Evolutionary conservation across 805 yeast species (phyloP), one percentile per base, ranked within the genome.

Genomic region (Nakazawaea ernobii): DNA sequence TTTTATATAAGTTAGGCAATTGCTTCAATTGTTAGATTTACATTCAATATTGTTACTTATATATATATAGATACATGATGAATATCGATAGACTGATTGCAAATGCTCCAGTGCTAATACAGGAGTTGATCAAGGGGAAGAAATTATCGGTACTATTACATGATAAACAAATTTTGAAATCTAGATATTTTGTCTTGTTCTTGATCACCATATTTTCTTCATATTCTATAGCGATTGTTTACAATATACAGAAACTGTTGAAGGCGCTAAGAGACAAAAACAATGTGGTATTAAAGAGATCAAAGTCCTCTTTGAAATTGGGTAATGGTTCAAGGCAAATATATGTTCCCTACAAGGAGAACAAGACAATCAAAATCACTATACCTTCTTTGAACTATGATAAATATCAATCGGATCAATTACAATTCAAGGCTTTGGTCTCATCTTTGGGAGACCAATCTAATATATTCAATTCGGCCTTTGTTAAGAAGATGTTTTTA

Each of bases 401-500:
- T 57, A 67, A 59, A 52, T 76, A 74, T 54, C 82, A 80, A 46
- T 78, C 79, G 7, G 82, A 79, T 58, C 74, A 74, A 57, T 71
- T 78, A 48, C 57, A 73, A 17, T 77, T 77, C 55, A 79, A 77
- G 58, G 69, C 69, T 52, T 76, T 69, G 53, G 57, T 55, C 32
- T 45, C 59, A 48, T 59, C 59, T 47, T 60, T 54, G 49, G 8
- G 36, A 68, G 61, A 50, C 60, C 24, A 35, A 32, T 26, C 32
- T 11, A 33, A 40, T 14, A 27, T 43, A 1, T 33, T 32, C 8
- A 77, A 82, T 58, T 82, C 88, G 26, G 76, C 76, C 55, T 87
- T 89, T 56, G 63, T 87, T 50, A 79, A 79, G 51, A 95, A 90
- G 67, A 67, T 89, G 53, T 68, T 70, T 35, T 85, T 91, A 32